Evolutionary conservation across 768 basidiomycete species (phyloP).

Genomic region (Tricholoma sp.): DNA sequence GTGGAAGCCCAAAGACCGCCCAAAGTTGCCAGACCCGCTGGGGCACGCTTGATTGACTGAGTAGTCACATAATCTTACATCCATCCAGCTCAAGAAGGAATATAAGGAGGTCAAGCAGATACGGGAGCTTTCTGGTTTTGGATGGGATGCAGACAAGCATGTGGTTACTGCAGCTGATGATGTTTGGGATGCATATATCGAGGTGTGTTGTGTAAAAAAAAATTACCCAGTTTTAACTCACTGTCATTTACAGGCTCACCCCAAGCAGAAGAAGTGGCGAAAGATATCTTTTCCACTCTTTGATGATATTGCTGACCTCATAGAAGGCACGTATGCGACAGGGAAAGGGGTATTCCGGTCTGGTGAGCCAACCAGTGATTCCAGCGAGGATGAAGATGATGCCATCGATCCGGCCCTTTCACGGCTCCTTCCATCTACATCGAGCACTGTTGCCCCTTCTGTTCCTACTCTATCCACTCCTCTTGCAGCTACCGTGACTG

Average conservation of each 20-base stretch:
- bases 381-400: background rate
- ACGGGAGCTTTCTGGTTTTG: conserved; percentile 21
- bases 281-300: conserved; percentile 16
- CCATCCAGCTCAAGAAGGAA: conserved; percentile 21
- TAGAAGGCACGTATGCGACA: conserved; percentile 7
- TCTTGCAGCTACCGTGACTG: background rate
- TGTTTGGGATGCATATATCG: conserved; percentile 16
- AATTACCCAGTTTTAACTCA: conserved; percentile 1
- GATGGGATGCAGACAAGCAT: conserved; percentile 21
- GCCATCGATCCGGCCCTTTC: background rate
- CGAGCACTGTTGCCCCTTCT: background rate
- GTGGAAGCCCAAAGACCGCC: background rate
- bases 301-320: background rate
- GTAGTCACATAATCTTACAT: background rate
- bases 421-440: background rate
- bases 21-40: conserved; percentile 5
- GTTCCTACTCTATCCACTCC: background rate
- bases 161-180: conserved; percentile 25
- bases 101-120: conserved; percentile 18
- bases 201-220: conserved; percentile 7
- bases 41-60: background rate
- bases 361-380: background rate
- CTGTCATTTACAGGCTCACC: conserved; percentile 7
- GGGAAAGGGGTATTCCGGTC: conserved; percentile 1
- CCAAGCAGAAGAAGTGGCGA: conserved; percentile 15